Conservation (phyloP, 441 rosid species). For the Capsella rubella region DNA sequence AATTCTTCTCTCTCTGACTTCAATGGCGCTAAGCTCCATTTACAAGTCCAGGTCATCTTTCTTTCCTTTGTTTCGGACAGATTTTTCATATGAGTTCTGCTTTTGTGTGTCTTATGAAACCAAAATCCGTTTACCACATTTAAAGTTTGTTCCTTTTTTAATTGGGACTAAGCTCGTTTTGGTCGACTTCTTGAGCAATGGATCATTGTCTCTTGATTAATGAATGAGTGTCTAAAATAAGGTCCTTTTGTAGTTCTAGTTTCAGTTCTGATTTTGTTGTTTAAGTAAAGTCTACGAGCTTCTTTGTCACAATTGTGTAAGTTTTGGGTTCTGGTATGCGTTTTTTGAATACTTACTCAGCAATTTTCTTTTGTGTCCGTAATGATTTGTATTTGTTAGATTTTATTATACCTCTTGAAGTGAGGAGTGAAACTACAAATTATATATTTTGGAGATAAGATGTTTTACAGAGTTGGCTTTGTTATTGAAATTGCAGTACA, state of each 20-base stretch:
- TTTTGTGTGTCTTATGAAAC: slow-evolving; percentile 1
- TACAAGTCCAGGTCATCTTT: slow-evolving; percentile 64
- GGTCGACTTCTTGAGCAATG: neutral
- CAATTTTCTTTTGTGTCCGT: neutral
- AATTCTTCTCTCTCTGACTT: slow-evolving; percentile 87
- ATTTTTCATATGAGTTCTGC: slow-evolving; percentile 7
- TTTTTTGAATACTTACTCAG: neutral
- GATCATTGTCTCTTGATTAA: slow-evolving; percentile 15
- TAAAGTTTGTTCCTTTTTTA: neutral
- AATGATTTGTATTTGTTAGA: slow-evolving; percentile 1
- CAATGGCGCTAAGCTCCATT: slow-evolving; percentile 79
- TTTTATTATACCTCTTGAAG: slow-evolving; percentile 10
- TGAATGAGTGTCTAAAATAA: neutral
- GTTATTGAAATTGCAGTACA: slow-evolving; percentile 61
- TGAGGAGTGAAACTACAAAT: neutral
- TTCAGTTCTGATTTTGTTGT: slow-evolving; percentile 4
- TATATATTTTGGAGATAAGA: neutral
- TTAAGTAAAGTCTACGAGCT: neutral
- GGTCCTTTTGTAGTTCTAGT: slow-evolving; percentile 8
- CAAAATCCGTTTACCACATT: slow-evolving; percentile 9
- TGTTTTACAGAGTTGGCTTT: slow-evolving; percentile 23
- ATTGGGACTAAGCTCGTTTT: neutral
- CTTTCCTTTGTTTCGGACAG: slow-evolving; percentile 16
- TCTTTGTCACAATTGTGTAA: slow-evolving; percentile 1
- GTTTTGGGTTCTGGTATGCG: neutral